These are phyloP conservation scores for Kingdonia uniflora DNA, from an alignment of 164 flowering plant species.

Conservation along the genomic window DNA sequence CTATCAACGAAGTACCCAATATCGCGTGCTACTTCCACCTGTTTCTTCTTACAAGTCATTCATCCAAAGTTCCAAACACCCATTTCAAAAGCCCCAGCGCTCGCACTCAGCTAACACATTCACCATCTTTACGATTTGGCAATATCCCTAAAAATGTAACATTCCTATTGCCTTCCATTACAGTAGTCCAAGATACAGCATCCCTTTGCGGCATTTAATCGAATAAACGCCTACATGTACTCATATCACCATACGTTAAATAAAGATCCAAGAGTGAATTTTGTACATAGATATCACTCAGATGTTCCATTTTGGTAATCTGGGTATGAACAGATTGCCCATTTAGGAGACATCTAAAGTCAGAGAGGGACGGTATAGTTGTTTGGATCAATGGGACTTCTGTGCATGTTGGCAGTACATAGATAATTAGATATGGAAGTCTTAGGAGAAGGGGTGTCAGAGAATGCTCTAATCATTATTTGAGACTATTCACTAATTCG, in stretches of 20 bases:
- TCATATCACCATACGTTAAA: constrained; percentile 29
- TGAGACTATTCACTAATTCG: too few species aligned
- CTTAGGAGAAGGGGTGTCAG: constrained; percentile 26
- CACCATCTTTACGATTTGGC: constrained; percentile 59
- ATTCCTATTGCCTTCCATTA: constrained; percentile 34
- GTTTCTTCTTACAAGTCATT: constrained; percentile 22
- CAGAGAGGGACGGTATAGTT: constrained; percentile 53
- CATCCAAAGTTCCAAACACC: constrained; percentile 50
- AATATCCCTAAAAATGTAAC: constrained; percentile 25
- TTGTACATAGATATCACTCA: constrained; percentile 35
- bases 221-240: constrained; percentile 25
- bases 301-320: constrained; percentile 28
- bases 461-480: constrained; percentile 42
- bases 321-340: constrained; percentile 38
- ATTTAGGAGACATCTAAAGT: constrained; percentile 15
- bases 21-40: constrained; percentile 54
- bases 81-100: constrained; percentile 40
- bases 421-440: constrained; percentile 25
- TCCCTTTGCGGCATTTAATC: constrained; percentile 53
- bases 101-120: constrained; percentile 44
- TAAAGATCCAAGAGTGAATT: constrained; percentile 42
- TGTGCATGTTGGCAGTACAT: constrained; percentile 34
- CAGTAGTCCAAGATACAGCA: constrained; percentile 55
- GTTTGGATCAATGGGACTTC: constrained; percentile 25
- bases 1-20: constrained; percentile 52